Conservation (phyloP, 257 asterid genomes). For the Petunia axillaris region DNA sequence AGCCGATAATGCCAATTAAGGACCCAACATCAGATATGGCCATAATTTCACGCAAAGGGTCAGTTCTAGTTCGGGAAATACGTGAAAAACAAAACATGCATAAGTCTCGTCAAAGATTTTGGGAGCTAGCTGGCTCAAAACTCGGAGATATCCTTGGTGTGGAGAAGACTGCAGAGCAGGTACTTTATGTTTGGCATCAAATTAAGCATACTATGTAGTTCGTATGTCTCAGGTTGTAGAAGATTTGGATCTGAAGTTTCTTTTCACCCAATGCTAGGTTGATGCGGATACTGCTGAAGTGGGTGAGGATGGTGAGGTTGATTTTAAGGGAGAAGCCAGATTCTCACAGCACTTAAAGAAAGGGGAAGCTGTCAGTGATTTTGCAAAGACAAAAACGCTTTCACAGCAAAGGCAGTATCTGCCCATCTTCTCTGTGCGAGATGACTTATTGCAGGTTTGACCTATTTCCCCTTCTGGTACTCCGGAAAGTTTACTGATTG, state of each 20-base stretch:
- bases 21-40: slow-evolving; percentile 99
- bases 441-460: slow-evolving; percentile 90
- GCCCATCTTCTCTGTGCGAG: slow-evolving; percentile 95
- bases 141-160: slow-evolving; percentile 96
- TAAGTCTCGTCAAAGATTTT: slow-evolving; percentile 95
- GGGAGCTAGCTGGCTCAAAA: slow-evolving; percentile 99
- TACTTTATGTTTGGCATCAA: slow-evolving; percentile 33
- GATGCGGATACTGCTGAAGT: slow-evolving; percentile 98
- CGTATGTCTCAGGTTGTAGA: slow-evolving; percentile 11
- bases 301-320: slow-evolving; percentile 97
- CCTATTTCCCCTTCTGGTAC: background rate
- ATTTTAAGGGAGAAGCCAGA: slow-evolving; percentile 91
- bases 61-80: slow-evolving; percentile 82
- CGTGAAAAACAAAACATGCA: slow-evolving; percentile 91
- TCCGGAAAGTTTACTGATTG: background rate
- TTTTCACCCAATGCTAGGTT: slow-evolving; percentile 55
- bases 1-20: slow-evolving; percentile 90
- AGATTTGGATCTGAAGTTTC: slow-evolving; percentile 19
- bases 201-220: slow-evolving; percentile 16
- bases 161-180: slow-evolving; percentile 94
- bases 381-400: slow-evolving; percentile 71
- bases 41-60: slow-evolving; percentile 93
- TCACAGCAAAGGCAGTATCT: slow-evolving; percentile 87
- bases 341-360: slow-evolving; percentile 90
- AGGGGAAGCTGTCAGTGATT: slow-evolving; percentile 81